These are phyloP conservation scores for Trametes polyzona DNA, from an alignment of 1,284 basidiomycete genomes.

Conservation along the genomic window DNA sequence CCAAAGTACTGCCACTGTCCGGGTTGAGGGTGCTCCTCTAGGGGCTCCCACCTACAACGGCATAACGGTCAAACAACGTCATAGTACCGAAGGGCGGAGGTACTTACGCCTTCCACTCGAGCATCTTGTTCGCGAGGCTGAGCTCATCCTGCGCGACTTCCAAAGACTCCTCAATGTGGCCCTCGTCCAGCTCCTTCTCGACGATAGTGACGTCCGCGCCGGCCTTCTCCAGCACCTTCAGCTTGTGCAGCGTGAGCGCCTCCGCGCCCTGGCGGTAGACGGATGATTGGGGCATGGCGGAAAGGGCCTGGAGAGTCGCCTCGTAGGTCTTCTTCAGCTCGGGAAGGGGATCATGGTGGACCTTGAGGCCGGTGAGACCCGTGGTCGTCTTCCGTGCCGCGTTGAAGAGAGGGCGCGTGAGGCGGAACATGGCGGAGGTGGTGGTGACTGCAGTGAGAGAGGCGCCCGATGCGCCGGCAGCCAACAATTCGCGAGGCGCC, in stretches of 20 bases:
- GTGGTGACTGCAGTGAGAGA: slow-evolving; percentile 15
- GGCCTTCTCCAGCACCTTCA: slow-evolving; percentile 73
- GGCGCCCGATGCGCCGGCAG: not conserved
- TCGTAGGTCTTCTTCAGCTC: slow-evolving; percentile 79
- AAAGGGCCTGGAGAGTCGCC: slow-evolving; percentile 76
- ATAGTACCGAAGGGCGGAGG: slow-evolving; percentile 9
- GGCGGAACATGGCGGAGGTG: slow-evolving; percentile 71
- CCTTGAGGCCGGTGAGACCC: slow-evolving; percentile 74
- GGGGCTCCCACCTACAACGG: slow-evolving; percentile 80
- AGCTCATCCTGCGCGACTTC: slow-evolving; percentile 87
- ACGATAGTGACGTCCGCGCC: slow-evolving; percentile 67
- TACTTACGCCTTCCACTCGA: slow-evolving; percentile 96
- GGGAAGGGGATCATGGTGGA: slow-evolving; percentile 82
- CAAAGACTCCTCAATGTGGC: slow-evolving; percentile 85
- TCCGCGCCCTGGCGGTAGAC: slow-evolving; percentile 93
- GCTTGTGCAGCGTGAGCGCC: slow-evolving; percentile 84
- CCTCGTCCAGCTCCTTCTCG: slow-evolving; percentile 77
- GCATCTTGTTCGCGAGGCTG: slow-evolving; percentile 80
- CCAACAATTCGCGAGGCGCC: slow-evolving; percentile 10
- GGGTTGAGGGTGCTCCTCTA: slow-evolving; percentile 78
- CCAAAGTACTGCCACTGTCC: slow-evolving; percentile 91
- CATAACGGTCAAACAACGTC: not conserved
- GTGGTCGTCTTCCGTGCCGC: slow-evolving; percentile 75
- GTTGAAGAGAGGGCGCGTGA: slow-evolving; percentile 73
- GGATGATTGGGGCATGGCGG: slow-evolving; percentile 75